A percentile compares a stretch with the other conserved stretches of the same genome.
Conservation (phyloP, 2,329 filamentous ascomycete species). For the Chalaropsis ovoidea region DNA sequence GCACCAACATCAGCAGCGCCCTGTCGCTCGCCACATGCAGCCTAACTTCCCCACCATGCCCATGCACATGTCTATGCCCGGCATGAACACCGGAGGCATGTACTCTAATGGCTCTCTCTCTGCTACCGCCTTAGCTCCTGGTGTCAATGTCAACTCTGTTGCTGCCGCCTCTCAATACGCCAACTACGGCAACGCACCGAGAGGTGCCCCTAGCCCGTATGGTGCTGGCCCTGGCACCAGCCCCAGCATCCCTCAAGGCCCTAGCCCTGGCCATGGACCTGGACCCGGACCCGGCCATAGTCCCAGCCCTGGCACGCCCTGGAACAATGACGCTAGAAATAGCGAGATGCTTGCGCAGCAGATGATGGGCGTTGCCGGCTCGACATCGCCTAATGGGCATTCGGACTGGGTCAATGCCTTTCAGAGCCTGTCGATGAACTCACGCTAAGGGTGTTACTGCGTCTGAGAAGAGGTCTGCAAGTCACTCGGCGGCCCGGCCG, state of each 20-base stretch:
- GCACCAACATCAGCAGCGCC: slow-evolving; percentile 16
- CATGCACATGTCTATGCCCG: background rate
- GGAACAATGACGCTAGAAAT: slow-evolving; percentile 11
- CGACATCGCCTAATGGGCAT: slow-evolving; percentile 32
- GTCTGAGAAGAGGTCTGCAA: background rate
- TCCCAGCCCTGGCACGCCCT: slow-evolving; percentile 6
- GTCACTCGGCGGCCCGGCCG: background rate
- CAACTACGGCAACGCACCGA: slow-evolving; percentile 20
- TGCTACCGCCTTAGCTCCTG: background rate
- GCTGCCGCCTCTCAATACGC: slow-evolving; percentile 2
- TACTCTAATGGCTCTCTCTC: slow-evolving; percentile 6
- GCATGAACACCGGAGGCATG: slow-evolving; percentile 1
- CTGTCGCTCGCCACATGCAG: slow-evolving; percentile 7
- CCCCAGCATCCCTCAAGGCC: background rate
- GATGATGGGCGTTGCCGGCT: slow-evolving; percentile 5
- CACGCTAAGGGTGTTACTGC: slow-evolving; percentile 35
- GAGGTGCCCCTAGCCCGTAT: slow-evolving; percentile 22
- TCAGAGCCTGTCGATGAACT: slow-evolving; percentile 63
- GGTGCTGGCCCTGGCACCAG: slow-evolving; percentile 7
- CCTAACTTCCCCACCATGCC: slow-evolving; percentile 9
- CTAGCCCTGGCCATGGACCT: background rate
- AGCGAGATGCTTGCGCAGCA: slow-evolving; percentile 20
- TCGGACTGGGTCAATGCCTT: slow-evolving; percentile 55
- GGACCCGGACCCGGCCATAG: background rate
- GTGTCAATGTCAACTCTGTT: slow-evolving; percentile 10